These are phyloP conservation scores for Multifurca ochricompacta DNA, from an alignment of 768 basidiomycete species.

Conservation along the genomic window DNA sequence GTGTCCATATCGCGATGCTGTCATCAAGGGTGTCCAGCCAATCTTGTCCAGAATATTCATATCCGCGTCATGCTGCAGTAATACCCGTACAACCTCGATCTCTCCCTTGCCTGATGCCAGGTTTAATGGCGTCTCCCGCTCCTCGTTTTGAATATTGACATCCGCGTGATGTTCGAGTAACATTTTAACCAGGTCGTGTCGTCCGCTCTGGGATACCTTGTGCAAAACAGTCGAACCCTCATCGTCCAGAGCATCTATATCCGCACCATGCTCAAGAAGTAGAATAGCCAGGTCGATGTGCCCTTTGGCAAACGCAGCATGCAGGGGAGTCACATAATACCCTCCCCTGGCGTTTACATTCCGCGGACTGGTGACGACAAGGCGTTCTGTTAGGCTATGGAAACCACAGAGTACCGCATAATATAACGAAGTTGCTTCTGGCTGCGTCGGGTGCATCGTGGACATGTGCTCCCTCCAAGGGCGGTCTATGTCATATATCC, in stretches of 20 bases:
- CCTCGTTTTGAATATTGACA: neutral
- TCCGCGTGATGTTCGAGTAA: neutral
- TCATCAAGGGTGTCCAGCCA: neutral
- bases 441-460: neutral
- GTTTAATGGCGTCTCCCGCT: neutral
- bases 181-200: neutral
- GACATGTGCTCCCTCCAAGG: too few relatives aligned
- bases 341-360: too few relatives aligned
- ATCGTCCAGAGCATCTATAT: neutral
- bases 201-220: neutral
- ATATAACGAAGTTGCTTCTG: neutral
- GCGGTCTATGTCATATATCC: too few relatives aligned
- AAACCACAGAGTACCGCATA: neutral
- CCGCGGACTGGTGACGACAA: too few relatives aligned
- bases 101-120: neutral
- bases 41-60: neutral
- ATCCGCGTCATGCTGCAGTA: neutral
- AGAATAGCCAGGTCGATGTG: neutral
- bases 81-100: neutral
- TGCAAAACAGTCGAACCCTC: neutral
- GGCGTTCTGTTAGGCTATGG: too few relatives aligned
- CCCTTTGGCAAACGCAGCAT: too few relatives aligned
- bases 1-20: neutral
- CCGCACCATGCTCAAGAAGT: neutral
- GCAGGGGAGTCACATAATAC: too few relatives aligned